Base-by-base conservation (phyloP, 257 asterid genomes). In the Nicotiana knightiana region DNA sequence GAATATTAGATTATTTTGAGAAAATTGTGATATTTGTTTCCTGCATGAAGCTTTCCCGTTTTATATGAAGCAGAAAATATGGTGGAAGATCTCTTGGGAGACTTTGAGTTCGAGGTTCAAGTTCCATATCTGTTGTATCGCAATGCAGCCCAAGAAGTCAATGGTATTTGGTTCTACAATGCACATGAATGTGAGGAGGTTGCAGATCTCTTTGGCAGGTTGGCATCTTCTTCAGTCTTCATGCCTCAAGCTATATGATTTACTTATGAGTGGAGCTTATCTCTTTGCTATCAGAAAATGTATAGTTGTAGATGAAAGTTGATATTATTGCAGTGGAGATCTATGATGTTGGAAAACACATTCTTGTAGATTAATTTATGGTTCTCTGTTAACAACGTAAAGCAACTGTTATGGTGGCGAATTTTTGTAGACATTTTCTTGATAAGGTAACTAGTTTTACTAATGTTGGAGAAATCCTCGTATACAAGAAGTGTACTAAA, bases 131-230 rank as follows among this genome's bases (percentile, higher is more conserved):
- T 95, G 77, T 82, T 95, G 76, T 92, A 95, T 86, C 90, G 93
- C 62, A 95, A 93, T 82, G 93, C 96, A 57, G 84, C 91, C 67
- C 92, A 90, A 85, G 98, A 93, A 86, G 92, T 93, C 54, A 92
- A 92, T 87, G 98, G 98, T 53, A 90, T 95, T 83, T 95, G 98
- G 98, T 95, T 95, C 86, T 95, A 93, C 78, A 86, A 90, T 86
- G 77, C 90, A 18, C 89, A 87, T 43, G 98, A 93, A 63, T 90
- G 96, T 76, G 94, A 90, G 73, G 95, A 92, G 71, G 91, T 92
- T 68, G 93, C 93, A 53, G 86, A 84, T 89, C 90, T 95, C 76
- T 93, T 95, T 81, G 84, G 83, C 88, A 91, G 98, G 98, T 93
- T 83, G 57, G 84, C 75, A 79, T 65, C 71, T 80, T 83, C 26